phyloP scores from a whole-genome alignment of 73 alveolate species.

The Stentor coeruleus region DNA sequence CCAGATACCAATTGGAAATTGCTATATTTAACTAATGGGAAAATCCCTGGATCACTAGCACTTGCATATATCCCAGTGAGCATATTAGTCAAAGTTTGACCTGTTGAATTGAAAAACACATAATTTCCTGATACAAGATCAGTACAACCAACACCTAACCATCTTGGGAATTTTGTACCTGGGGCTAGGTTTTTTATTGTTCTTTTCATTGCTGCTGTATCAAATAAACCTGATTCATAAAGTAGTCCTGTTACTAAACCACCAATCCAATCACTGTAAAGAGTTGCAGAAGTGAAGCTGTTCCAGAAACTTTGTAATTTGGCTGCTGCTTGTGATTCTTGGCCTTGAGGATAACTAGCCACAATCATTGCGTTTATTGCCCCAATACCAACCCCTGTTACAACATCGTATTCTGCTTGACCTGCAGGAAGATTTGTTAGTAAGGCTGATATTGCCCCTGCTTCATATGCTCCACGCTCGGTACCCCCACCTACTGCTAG shows the following conservation, averaged over 20 bases:
- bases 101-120: not conserved
- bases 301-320: conserved; percentile 35
- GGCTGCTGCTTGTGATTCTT: conserved; percentile 24
- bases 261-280: conserved; percentile 38
- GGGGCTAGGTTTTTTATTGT: conserved; percentile 17
- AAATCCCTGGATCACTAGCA: not conserved
- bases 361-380: conserved; percentile 44
- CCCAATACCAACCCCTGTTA: conserved; percentile 39
- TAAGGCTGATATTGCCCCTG: conserved; percentile 35
- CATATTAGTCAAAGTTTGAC: not conserved
- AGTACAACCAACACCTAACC: conserved; percentile 6
- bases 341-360: conserved; percentile 14
- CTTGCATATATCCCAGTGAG: not conserved
- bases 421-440: conserved; percentile 27
- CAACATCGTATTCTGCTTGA: conserved; percentile 30
- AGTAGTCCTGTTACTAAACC: conserved; percentile 46
- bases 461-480: conserved; percentile 34
- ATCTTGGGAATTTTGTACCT: not conserved
- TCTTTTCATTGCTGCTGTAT: conserved; percentile 34
- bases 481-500: conserved; percentile 35
- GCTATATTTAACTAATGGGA: not conserved
- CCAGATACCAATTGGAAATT: not conserved
- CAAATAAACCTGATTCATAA: conserved; percentile 42
- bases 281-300: conserved; percentile 15
- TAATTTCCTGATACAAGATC: not conserved